A percentile compares a stretch with the other conserved stretches of the same genome.
Conservation (phyloP, 1,139 yeast species). For the Meyerozyma carpophila region DNA sequence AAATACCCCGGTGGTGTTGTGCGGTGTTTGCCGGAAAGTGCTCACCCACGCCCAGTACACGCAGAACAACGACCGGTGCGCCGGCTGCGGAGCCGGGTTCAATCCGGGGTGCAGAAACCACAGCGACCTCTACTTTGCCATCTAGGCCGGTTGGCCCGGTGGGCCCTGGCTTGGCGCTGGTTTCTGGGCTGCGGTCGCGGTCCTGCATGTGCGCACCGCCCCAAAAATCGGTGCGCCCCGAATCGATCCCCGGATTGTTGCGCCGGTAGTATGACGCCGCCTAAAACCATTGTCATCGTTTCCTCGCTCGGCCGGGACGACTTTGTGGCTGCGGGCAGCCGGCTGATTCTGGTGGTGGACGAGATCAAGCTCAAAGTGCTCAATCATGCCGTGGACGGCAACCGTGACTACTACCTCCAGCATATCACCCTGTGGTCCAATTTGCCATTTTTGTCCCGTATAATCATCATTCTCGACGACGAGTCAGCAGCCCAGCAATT, state of each 20-base stretch:
- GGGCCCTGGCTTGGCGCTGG: no score
- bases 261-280: not conserved
- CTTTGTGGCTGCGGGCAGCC: constrained; percentile 16
- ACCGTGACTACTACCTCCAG: constrained; percentile 21
- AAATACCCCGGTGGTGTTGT: constrained; percentile 22
- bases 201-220: not conserved
- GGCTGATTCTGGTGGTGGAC: constrained; percentile 27
- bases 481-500: constrained; percentile 22
- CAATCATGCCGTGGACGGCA: constrained; percentile 13
- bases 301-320: constrained; percentile 29
- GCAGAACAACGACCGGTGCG: constrained; percentile 2
- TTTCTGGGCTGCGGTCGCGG: no score
- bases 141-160: no score
- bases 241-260: not conserved
- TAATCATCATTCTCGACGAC: constrained; percentile 34
- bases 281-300: constrained; percentile 33
- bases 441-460: constrained; percentile 36
- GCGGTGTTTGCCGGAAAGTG: constrained; percentile 32
- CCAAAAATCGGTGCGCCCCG: not conserved
- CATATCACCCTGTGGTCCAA: constrained; percentile 41
- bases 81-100: constrained; percentile 6
- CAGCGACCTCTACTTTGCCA: constrained; percentile 9
- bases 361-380: constrained; percentile 29
- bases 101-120: constrained; percentile 10
- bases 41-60: constrained; percentile 26